Evolutionary conservation across 2,329 filamentous ascomycete genomes (phyloP), one percentile per base, ranked within the genome.

Genomic region (Neofusicoccum sp.): DNA sequence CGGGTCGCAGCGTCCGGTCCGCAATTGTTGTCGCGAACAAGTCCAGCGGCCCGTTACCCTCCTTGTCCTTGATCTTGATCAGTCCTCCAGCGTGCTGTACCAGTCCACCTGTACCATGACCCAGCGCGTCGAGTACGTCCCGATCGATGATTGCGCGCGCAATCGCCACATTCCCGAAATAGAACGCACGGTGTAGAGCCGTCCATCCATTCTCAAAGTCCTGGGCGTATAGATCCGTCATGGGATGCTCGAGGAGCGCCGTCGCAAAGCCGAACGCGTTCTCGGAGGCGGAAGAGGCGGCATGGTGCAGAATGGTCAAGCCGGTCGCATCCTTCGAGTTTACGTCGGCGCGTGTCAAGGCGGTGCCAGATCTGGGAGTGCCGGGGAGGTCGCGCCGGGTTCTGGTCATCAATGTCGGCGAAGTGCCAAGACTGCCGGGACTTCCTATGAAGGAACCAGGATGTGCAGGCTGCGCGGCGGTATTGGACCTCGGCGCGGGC

Each of bases 151-250:
- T 87, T 22, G 92, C 82, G 50, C 92, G 87, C 2, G 95, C 95
- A 68, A 96, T 89, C 6, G 91, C 88, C 56, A 95, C 87, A 71
- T 97, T 97, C 50, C 94, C 94, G 69, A 89, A 87, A 74, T 97
- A 98, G 45, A 98, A 82, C 6, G 93, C 92, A 70, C 95, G 87
- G 73, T 99, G 95, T 43, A 99, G 83, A 41, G 93, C 89, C 65
- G 96, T 99, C 95, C 95, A 99, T 48, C 93, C 94, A 76, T 90
- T 98, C 76, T 99, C 95, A 6, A 83, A 81, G 75, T 99, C 95
- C 74, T 96, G 93, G 2, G 85, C 82, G 71, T 97, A 95, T 7
- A 98, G 80, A 77, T 99, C 95, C 68, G 93, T 85, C 59, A 89
- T 84, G 1, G 93, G 92, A 71, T 96, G 89, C 28, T 93, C 88